Base-by-base conservation (phyloP, 306 rosid genomes). In the Lathyrus aphaca region DNA sequence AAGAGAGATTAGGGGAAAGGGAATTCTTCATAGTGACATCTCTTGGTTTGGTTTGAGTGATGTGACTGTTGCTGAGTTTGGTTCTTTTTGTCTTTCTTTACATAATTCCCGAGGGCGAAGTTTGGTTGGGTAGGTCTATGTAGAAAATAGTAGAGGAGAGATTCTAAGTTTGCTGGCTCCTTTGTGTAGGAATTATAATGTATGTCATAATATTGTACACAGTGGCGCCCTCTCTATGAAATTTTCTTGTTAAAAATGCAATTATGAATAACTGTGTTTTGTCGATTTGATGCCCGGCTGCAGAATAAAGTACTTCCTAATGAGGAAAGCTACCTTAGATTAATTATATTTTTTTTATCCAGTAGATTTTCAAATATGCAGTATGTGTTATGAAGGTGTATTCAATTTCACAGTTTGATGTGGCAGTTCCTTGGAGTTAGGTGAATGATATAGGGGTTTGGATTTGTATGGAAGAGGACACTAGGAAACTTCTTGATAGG, bases 381-480 rank as follows among this genome's bases (percentile, higher is more conserved):
- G 10, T 12, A 39, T 14, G 18, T 59, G 68, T 44, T 13, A 23
- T 23, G 1, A 23, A 79, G 68, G 91, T 85, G 13, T 86, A 80
- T 77, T 85, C 93, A 21, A 86, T 86, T 86, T 89, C 93, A 12
- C 72, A 25, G 85, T 83, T 30, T 92, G 92, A 83, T 79, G 68
- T 83, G 57, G 57, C 57, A 18, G 10, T 80, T 87, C 87, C 0
- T 9, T 77, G 71, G 96, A 83, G 74, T 82, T 67, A 59, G 63
- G 96, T 23, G 88, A 91, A 23, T 88, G 95, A 63, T 86, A 83
- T 85, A 86, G 88, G 39, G 2, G 25, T 23, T 23, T 80, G 96
- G 76, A 82, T 86, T 71, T 86, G 86, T 76, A 83, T 74, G 84
- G 89, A 91, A 81, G 91, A 83, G 82, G 88, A 82, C 76, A 81